phyloP scores from a whole-genome alignment of 768 basidiomycete genomes.

The Pulveroboletus sp. region DNA sequence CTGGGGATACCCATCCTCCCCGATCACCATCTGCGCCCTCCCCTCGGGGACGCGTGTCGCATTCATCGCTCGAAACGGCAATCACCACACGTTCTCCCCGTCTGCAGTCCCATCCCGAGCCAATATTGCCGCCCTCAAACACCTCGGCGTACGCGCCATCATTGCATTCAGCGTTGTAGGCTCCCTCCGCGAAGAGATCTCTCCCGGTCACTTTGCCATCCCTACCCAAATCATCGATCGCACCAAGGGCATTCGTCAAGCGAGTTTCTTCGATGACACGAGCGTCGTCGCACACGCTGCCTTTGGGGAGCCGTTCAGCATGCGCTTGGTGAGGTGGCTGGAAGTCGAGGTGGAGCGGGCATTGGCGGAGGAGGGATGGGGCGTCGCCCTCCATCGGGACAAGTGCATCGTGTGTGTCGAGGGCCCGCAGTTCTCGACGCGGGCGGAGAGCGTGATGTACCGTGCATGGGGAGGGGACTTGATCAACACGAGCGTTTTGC shows the following conservation, averaged over 20 bases:
- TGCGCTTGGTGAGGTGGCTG: constrained; percentile 59
- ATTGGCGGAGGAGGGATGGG: constrained; percentile 52
- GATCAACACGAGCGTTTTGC: constrained; percentile 96
- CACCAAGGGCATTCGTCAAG: constrained; percentile 88
- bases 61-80: constrained; percentile 88
- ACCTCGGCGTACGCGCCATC: constrained; percentile 82
- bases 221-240: constrained; percentile 94
- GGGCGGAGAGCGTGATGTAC: constrained; percentile 95
- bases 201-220: constrained; percentile 83
- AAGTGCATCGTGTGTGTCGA: constrained; percentile 96
- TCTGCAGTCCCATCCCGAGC: constrained; percentile 80
- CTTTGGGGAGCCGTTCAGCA: constrained; percentile 90
- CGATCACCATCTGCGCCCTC: constrained; percentile 87
- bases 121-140: constrained; percentile 94
- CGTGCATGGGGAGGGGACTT: constrained; percentile 87
- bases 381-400: constrained; percentile 68
- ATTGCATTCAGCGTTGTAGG: constrained; percentile 96
- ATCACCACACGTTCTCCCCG: constrained; percentile 73
- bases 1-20: constrained; percentile 89
- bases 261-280: constrained; percentile 81
- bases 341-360: constrained; percentile 59
- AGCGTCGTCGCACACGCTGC: constrained; percentile 85
- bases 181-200: constrained; percentile 87
- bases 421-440: constrained; percentile 96
- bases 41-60: constrained; percentile 78